Percentiles rank a stretch among this genome's conserved stretches.
phyloP scores from a whole-genome alignment of 2,329 filamentous ascomycete species.

The Aspergillus chevalieri region DNA sequence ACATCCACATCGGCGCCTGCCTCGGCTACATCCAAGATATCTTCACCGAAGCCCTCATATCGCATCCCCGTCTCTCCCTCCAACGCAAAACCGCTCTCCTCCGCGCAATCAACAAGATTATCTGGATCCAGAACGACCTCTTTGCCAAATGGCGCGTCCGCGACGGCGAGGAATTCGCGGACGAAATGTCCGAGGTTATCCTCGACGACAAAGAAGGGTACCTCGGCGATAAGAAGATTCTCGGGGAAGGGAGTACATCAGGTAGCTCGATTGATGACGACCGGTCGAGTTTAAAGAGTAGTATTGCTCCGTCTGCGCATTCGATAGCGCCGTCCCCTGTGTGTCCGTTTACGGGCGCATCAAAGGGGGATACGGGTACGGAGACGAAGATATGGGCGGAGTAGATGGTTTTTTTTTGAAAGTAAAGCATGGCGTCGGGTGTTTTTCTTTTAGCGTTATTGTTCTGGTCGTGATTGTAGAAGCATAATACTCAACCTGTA shows the following conservation, averaged over 20 bases:
- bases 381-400: slow-evolving; percentile 10
- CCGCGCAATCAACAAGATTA: slow-evolving; percentile 70
- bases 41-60: slow-evolving; percentile 68
- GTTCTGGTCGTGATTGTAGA: no score
- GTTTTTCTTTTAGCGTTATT: no score
- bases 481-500: no score
- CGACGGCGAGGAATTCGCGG: slow-evolving; percentile 57
- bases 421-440: no score
- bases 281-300: slow-evolving; percentile 20
- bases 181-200: slow-evolving; percentile 34
- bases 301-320: slow-evolving; percentile 11
- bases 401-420: neutral
- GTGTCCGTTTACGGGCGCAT: slow-evolving; percentile 5
- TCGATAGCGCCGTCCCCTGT: slow-evolving; percentile 24
- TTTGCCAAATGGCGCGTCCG: slow-evolving; percentile 76
- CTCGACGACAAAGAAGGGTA: slow-evolving; percentile 58
- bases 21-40: slow-evolving; percentile 73
- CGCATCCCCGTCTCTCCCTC: slow-evolving; percentile 60
- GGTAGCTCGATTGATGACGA: slow-evolving; percentile 26
- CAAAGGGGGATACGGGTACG: slow-evolving; percentile 9
- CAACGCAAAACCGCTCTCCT: slow-evolving; percentile 66
- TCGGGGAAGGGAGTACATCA: slow-evolving; percentile 23
- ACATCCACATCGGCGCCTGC: slow-evolving; percentile 67
- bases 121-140: slow-evolving; percentile 84
- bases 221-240: slow-evolving; percentile 56